Evolutionary conservation across 106 monocot species (phyloP).

Genomic region (Hemerocallis citrina): DNA sequence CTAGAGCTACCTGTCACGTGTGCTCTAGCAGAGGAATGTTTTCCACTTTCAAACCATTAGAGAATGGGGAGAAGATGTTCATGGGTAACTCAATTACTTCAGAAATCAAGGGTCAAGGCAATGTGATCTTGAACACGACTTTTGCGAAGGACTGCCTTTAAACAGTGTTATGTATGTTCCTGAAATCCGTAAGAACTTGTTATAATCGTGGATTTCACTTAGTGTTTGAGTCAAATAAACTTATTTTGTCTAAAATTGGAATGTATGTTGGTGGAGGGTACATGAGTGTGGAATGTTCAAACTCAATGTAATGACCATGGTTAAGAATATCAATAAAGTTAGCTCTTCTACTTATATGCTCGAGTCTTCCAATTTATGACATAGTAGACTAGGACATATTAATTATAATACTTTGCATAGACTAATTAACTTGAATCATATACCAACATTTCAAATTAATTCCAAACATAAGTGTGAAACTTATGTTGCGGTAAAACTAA

Average conservation of each 20-base stretch:
- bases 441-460: not conserved
- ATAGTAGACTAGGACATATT: conserved; percentile 1
- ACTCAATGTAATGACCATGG: not conserved
- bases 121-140: not conserved
- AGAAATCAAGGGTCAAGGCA: not conserved
- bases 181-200: not conserved
- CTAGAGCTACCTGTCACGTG: not conserved
- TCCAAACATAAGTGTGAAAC: conserved; percentile 4
- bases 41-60: not conserved
- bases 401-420: not conserved
- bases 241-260: not conserved
- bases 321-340: not conserved
- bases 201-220: not conserved
- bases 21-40: not conserved
- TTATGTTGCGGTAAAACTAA: not conserved
- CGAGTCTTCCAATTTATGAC: not conserved
- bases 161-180: not conserved
- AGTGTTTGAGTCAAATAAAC: not conserved
- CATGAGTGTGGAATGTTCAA: not conserved
- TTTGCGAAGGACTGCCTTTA: not conserved
- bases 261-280: not conserved
- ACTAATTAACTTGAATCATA: conserved; percentile 1
- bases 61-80: not conserved
- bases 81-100: not conserved
- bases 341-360: not conserved